Conservation (phyloP, 2,329 filamentous ascomycete genomes). For the Fusarium sp. region DNA sequence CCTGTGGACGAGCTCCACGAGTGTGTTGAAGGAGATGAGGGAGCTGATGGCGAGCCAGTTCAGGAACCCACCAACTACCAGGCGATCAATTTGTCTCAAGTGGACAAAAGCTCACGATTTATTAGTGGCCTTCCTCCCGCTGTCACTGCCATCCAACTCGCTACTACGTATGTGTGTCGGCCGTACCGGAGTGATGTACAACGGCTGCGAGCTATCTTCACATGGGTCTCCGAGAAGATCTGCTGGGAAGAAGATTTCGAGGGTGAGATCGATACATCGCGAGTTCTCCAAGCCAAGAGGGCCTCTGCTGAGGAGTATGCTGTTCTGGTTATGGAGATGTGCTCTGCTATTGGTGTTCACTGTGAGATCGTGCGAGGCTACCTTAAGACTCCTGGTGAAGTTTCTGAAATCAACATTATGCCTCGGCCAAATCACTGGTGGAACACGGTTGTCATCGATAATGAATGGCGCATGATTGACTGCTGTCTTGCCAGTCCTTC, state of each 20-base stretch:
- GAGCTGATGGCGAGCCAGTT: slow-evolving; percentile 86
- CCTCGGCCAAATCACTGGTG: slow-evolving; percentile 97
- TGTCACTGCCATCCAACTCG: slow-evolving; percentile 84
- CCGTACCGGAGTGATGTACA: slow-evolving; percentile 96
- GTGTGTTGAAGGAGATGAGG: slow-evolving; percentile 89
- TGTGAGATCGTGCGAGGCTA: slow-evolving; percentile 91
- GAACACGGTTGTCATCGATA: slow-evolving; percentile 94
- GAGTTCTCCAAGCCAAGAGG: slow-evolving; percentile 85
- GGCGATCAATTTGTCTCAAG: slow-evolving; percentile 82
- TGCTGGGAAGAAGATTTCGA: slow-evolving; percentile 96
- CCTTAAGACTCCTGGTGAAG: slow-evolving; percentile 89
- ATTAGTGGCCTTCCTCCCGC: slow-evolving; percentile 84
- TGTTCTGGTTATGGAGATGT: slow-evolving; percentile 92
- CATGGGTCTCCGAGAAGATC: slow-evolving; percentile 95
- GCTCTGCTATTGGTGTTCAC: slow-evolving; percentile 85
- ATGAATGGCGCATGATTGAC: slow-evolving; percentile 97
- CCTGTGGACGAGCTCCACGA: slow-evolving; percentile 91
- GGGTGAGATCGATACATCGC: slow-evolving; percentile 82
- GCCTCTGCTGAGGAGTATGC: slow-evolving; percentile 93
- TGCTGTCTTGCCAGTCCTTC: slow-evolving; percentile 92
- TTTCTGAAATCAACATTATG: slow-evolving; percentile 82
- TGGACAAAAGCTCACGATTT: slow-evolving; percentile 97
- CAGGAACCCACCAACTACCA: slow-evolving; percentile 84
- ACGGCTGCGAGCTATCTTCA: slow-evolving; percentile 92
- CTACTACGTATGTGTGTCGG: slow-evolving; percentile 91